phyloP scores from a whole-genome alignment of 1,139 yeast genomes.

The Saccharomyces hybrid region DNA sequence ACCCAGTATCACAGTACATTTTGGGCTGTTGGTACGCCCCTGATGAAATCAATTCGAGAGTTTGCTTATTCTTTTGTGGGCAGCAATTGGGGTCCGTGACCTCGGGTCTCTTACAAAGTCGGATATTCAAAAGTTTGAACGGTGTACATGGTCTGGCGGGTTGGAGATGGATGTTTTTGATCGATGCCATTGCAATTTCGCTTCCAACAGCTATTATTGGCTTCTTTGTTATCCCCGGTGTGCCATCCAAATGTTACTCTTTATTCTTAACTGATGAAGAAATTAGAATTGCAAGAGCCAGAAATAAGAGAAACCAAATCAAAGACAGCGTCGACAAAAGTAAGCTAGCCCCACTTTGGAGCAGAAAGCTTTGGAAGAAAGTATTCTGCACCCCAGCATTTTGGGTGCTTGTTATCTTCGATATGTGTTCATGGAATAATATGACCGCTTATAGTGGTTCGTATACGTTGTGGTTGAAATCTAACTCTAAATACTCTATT shows the following conservation, averaged over 20 bases:
- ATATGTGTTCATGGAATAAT: conserved; percentile 33
- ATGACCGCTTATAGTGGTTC: conserved; percentile 35
- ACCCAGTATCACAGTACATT: conserved; percentile 56
- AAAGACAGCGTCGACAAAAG: conserved; percentile 21
- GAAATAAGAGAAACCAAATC: conserved; percentile 39
- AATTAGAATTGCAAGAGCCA: conserved; percentile 50
- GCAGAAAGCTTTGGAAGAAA: conserved; percentile 28
- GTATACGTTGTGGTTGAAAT: conserved; percentile 34
- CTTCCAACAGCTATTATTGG: conserved; percentile 49
- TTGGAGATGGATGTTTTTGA: conserved; percentile 76
- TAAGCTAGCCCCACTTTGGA: conserved; percentile 23
- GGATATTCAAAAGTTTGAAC: conserved; percentile 43
- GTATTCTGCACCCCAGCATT: conserved; percentile 28
- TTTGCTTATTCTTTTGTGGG: conserved; percentile 38
- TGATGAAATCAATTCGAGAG: conserved; percentile 43
- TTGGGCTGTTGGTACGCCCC: conserved; percentile 63
- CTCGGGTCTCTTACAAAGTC: conserved; percentile 50
- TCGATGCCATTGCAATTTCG: conserved; percentile 60
- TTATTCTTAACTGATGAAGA: conserved; percentile 54
- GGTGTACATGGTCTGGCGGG: conserved; percentile 51
- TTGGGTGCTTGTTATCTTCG: conserved; percentile 31
- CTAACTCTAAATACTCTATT: conserved; percentile 28
- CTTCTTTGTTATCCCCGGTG: conserved; percentile 58
- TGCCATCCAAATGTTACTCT: conserved; percentile 49
- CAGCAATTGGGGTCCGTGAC: conserved; percentile 51